Base-by-base conservation (phyloP, 129 eudicot genomes). In the Heracleum sosnowskyi region DNA sequence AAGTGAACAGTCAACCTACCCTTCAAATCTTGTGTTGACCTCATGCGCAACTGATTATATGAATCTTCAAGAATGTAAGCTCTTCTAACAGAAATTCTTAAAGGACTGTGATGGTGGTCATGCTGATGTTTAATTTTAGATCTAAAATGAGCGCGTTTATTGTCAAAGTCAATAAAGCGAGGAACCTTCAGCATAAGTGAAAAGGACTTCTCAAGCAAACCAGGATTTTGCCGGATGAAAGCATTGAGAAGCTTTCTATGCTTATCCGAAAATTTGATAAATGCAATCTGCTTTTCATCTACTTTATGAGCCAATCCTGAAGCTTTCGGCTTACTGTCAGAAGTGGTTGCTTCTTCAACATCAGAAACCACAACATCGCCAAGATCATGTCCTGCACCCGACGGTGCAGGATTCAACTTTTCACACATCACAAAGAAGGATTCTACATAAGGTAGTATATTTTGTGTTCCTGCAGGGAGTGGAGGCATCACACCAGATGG, bases 41-140 rank as follows among this genome's bases (percentile, higher is more conserved):
- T 86, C 97, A 92, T 87, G 45, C 99, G 90, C 79, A 96, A 82
- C 77, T 96, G 99, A 74, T 96, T 96, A 82, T 96, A 96, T 0
- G 99, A 96, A 86, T 96, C 99, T 86, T 96, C 99, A 60, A 96
- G 90, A 51, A 96, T 96, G 80, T 96, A 96, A 47, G 97, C 99
- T 77, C 99, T 87, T 87, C 99, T 92, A 7, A 96, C 99, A 69
- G 97, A 92, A 44, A 96, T 96, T 76, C 99, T 87, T 82, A 96
- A 72, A 62, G 99, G 97, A 81, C 97, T 89, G 73, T 92, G 99
- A 79, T 96, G 99, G 80, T 92, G 97, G 84, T 96, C 97, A 62
- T 92, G 97, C 81, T 89, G 99, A 76, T 96, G 97, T 83, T 92
- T 92, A n/a, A 96, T 96, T 87, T 90, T 96, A 31, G 99, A 96